These are phyloP conservation scores for Haematococcus sp. DNA, from an alignment of 139 green algal species.

Conservation along the genomic window DNA sequence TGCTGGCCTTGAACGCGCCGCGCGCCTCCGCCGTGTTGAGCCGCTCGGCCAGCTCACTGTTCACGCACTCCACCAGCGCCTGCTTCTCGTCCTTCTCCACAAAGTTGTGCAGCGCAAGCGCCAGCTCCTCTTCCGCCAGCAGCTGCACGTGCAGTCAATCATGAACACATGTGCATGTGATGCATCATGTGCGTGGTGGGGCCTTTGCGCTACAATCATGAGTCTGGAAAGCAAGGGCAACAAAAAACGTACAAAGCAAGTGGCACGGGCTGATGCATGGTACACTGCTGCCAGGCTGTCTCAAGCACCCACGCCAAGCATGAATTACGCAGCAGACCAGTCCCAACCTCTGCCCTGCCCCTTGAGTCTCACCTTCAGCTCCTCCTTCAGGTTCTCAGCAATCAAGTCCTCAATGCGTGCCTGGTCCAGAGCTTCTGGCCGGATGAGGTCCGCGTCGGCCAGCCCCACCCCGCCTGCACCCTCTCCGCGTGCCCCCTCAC, in stretches of 20 bases:
- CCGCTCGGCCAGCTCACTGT: background rate
- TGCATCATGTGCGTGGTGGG: no score
- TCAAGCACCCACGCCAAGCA: no score
- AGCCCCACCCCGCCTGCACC: background rate
- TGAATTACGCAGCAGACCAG: no score
- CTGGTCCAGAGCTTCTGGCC: slow-evolving; percentile 79
- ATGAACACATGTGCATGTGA: background rate
- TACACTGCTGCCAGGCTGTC: no score
- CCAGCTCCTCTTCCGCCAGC: slow-evolving; percentile 65
- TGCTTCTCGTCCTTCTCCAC: slow-evolving; percentile 90
- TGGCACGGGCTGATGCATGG: no score
- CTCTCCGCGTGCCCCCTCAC: background rate
- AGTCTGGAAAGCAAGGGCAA: no score
- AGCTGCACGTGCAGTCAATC: slow-evolving; percentile 49
- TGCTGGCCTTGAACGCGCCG: background rate
- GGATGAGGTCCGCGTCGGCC: slow-evolving; percentile 16
- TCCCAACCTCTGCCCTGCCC: background rate
- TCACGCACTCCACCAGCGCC: background rate
- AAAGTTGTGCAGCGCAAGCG: slow-evolving; percentile 76
- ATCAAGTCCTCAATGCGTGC: slow-evolving; percentile 75
- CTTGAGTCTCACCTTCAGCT: slow-evolving; percentile 12
- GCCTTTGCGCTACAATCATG: no score
- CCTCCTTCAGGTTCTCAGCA: slow-evolving; percentile 57
- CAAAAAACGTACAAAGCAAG: no score
- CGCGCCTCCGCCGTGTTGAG: background rate